Conservation (phyloP, 306 rosid species). For the Cotoneaster glaucophyllus region DNA sequence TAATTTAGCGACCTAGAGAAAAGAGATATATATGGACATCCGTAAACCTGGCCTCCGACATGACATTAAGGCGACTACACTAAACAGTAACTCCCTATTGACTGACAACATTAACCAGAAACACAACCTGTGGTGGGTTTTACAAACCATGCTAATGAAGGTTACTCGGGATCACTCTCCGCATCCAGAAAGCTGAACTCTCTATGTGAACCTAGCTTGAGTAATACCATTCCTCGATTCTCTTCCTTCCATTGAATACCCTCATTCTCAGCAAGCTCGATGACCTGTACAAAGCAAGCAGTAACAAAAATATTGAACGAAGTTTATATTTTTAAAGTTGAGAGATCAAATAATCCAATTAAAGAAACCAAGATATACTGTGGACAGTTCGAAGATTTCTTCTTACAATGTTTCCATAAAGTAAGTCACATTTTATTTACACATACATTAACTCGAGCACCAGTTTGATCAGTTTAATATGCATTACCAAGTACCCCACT, state of each 20-base stretch:
- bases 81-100: not conserved
- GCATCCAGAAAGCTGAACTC: slow-evolving; percentile 63
- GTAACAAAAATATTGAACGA: not conserved
- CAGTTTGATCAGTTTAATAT: not conserved
- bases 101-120: not conserved
- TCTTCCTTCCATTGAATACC: slow-evolving; percentile 71
- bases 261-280: slow-evolving; percentile 51
- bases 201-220: slow-evolving; percentile 51
- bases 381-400: not conserved
- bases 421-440: not conserved
- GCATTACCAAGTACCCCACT: not conserved
- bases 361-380: not conserved
- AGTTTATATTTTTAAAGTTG: not conserved
- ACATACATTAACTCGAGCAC: not conserved
- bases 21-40: slow-evolving; percentile 6
- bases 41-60: not conserved
- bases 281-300: slow-evolving; percentile 42
- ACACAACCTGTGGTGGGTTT: not conserved
- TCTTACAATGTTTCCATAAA: not conserved
- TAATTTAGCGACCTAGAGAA: not conserved
- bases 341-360: not conserved
- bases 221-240: slow-evolving; percentile 65
- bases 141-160: not conserved
- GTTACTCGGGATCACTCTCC: slow-evolving; percentile 40
- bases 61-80: not conserved